Percentiles rank a stretch among this genome's conserved stretches.
Conservation (phyloP, 345 rosid genomes). For the Aquilaria yunnanensis region DNA sequence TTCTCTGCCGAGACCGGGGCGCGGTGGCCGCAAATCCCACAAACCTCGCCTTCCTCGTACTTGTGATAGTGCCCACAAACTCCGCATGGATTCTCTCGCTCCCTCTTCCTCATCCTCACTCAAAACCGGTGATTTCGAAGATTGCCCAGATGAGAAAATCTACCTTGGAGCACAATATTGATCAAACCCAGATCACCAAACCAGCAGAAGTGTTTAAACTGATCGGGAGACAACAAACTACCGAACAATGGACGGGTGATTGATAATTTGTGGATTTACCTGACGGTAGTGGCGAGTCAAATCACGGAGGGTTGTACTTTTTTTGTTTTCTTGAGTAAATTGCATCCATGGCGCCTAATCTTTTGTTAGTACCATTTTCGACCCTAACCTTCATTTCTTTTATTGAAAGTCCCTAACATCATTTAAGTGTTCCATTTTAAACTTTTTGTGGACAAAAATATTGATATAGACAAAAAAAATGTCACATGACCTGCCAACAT, state of each 20-base stretch:
- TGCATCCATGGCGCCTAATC: background rate
- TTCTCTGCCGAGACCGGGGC: slow-evolving; percentile 42
- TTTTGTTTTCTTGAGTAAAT: background rate
- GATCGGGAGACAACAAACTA: too few species aligned
- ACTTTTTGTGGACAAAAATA: too few species aligned
- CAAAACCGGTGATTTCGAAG: background rate
- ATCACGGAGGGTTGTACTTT: background rate
- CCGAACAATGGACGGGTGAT: too few species aligned
- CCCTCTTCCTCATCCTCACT: slow-evolving; percentile 83
- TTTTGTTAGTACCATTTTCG: too few species aligned
- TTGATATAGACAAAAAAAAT: too few species aligned
- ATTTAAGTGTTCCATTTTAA: too few species aligned
- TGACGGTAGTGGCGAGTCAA: background rate
- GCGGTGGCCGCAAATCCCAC: slow-evolving; percentile 94
- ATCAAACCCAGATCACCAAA: background rate
- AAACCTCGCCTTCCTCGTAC: slow-evolving; percentile 96
- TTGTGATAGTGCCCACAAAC: slow-evolving; percentile 98
- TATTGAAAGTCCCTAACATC: too few species aligned
- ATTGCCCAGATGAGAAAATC: slow-evolving; percentile 2
- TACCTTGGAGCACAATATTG: background rate
- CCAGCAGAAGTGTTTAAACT: background rate
- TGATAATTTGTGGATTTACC: too few species aligned
- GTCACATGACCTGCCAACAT: too few species aligned
- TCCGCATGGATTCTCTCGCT: slow-evolving; percentile 96
- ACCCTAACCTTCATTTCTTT: too few species aligned